A percentile compares a stretch with the other conserved stretches of the same genome.
phyloP scores from a whole-genome alignment of 2,329 filamentous ascomycete species.

The Fusarium sp. region DNA sequence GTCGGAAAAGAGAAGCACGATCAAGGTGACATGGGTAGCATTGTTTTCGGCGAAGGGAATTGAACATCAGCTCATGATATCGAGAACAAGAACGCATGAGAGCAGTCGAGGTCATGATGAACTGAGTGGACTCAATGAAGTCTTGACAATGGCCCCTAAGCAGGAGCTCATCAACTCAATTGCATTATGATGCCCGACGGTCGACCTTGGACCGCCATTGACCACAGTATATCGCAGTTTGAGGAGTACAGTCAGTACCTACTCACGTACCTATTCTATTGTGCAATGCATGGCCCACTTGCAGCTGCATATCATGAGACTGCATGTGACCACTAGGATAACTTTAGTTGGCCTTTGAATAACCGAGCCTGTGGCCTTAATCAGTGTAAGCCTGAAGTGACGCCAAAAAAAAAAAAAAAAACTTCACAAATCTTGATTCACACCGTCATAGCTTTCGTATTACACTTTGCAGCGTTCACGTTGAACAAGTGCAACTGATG shows the following conservation, averaged over 20 bases:
- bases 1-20: not conserved
- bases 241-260: not conserved
- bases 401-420: too few relatives aligned
- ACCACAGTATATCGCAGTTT: not conserved
- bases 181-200: not conserved
- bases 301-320: slow-evolving; percentile 22
- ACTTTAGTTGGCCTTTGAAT: not conserved
- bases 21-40: not conserved
- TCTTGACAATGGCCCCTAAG: not conserved
- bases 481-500: not conserved
- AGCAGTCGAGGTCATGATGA: slow-evolving; percentile 11
- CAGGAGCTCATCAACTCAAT: not conserved
- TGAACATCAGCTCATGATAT: slow-evolving; percentile 1
- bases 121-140: not conserved
- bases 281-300: not conserved
- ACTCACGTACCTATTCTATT: not conserved
- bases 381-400: not conserved
- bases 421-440: not conserved
- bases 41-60: slow-evolving; percentile 3
- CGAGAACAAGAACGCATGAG: not conserved
- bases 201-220: not conserved
- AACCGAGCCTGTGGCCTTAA: not conserved
- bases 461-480: not conserved
- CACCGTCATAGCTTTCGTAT: slow-evolving; percentile 1
- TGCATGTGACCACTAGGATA: not conserved